phyloP scores from a whole-genome alignment of 352 stramenopile genomes.

The Globisporangium polare region DNA sequence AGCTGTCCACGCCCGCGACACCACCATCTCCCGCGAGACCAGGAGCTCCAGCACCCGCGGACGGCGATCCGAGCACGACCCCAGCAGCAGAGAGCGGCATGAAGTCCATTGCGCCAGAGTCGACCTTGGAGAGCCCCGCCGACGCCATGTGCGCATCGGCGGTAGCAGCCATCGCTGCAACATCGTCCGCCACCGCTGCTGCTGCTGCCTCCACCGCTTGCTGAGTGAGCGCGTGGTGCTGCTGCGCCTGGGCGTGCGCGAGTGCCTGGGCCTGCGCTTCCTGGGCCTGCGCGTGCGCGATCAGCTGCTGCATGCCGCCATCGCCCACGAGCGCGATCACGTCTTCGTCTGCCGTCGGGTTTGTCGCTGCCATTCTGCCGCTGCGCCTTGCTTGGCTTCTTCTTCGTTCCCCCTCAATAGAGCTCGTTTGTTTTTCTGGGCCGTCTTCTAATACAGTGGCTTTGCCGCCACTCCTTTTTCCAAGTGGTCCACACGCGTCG shows the following conservation, averaged over 20 bases:
- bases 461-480: constrained; percentile 10
- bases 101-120: constrained; percentile 20
- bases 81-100: constrained; percentile 24
- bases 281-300: constrained; percentile 51
- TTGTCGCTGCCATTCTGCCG: constrained; percentile 35
- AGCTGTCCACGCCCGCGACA: neutral
- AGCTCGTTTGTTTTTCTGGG: constrained; percentile 24
- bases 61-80: constrained; percentile 13
- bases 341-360: constrained; percentile 39
- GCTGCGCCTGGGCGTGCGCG: constrained; percentile 11
- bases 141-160: constrained; percentile 11
- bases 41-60: neutral
- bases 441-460: constrained; percentile 32
- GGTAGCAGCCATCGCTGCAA: constrained; percentile 4
- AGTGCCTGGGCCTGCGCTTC: constrained; percentile 17
- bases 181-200: neutral
- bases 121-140: constrained; percentile 5
- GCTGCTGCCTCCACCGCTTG: constrained; percentile 12
- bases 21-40: neutral
- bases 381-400: neutral
- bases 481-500: neutral
- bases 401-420: constrained; percentile 9
- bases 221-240: constrained; percentile 16
- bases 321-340: constrained; percentile 52
- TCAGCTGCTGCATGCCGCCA: constrained; percentile 47